Conservation (phyloP, 345 rosid genomes). For the Populus tremula region DNA sequence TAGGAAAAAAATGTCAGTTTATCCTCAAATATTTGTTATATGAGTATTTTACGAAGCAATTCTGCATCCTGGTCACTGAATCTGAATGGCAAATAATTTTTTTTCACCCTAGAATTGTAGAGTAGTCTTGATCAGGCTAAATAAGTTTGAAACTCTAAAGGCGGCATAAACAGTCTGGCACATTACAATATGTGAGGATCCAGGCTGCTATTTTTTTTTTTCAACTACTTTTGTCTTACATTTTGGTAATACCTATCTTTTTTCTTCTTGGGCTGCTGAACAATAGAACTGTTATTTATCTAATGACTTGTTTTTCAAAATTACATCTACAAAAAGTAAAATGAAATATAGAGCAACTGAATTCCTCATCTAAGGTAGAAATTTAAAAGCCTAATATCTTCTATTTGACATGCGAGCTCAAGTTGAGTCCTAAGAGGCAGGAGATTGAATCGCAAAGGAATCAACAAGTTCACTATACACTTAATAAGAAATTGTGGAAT, state of each 20-base stretch:
- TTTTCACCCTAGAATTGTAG: not conserved
- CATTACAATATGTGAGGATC: not conserved
- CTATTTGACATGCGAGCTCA: not conserved
- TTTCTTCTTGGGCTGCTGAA: not conserved
- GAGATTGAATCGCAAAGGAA: not conserved
- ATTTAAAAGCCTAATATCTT: not conserved
- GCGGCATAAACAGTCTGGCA: not conserved
- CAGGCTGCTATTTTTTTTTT: not conserved
- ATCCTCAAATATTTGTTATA: not conserved
- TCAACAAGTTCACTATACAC: not conserved
- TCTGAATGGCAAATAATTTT: not conserved
- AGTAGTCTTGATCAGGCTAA: not conserved
- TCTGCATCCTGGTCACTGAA: not conserved
- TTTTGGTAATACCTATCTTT: not conserved
- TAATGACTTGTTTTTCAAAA: not conserved
- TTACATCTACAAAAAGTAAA: not conserved
- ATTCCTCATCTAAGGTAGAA: not conserved
- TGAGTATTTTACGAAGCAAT: not conserved
- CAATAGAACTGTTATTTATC: not conserved
- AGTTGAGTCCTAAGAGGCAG: not conserved
- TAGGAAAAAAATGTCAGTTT: not conserved
- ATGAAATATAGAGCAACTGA: not conserved
- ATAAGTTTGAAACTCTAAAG: not conserved
- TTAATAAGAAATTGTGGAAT: not conserved
- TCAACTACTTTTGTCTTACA: not conserved